phyloP scores from a whole-genome alignment of 169 alveolate genomes.

The Cyclospora cayetanensis region DNA sequence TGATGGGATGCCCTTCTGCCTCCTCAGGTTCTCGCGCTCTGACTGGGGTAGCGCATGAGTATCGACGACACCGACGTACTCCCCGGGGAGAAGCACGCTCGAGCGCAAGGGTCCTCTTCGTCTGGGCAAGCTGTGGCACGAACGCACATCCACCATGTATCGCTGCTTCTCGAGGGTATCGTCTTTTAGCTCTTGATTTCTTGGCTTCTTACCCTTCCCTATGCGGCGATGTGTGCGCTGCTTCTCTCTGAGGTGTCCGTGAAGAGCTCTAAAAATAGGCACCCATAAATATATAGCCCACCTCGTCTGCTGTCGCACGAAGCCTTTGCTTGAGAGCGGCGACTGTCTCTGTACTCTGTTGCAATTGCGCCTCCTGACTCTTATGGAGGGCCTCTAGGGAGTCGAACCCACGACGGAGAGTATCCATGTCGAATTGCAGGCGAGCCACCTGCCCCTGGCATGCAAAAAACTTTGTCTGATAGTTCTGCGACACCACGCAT shows the following conservation, averaged over 20 bases:
- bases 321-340: background rate
- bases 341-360: background rate
- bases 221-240: no score
- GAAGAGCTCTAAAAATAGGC: background rate
- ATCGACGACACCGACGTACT: no score
- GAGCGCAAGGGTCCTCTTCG: background rate
- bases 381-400: background rate
- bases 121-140: background rate
- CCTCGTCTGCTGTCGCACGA: background rate
- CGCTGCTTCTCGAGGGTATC: background rate
- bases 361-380: background rate
- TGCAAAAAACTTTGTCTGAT: background rate
- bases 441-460: conserved; percentile 1
- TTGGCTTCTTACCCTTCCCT: background rate
- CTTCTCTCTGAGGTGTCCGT: background rate
- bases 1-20: no score
- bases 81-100: background rate
- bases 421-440: background rate
- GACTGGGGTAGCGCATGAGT: no score
- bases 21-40: no score
- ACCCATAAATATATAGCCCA: background rate
- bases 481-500: background rate
- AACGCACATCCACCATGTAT: background rate
- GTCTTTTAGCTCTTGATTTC: background rate
- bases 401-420: background rate